Base-by-base conservation (phyloP, 163 green algal species). In the Prototheca cutis region DNA sequence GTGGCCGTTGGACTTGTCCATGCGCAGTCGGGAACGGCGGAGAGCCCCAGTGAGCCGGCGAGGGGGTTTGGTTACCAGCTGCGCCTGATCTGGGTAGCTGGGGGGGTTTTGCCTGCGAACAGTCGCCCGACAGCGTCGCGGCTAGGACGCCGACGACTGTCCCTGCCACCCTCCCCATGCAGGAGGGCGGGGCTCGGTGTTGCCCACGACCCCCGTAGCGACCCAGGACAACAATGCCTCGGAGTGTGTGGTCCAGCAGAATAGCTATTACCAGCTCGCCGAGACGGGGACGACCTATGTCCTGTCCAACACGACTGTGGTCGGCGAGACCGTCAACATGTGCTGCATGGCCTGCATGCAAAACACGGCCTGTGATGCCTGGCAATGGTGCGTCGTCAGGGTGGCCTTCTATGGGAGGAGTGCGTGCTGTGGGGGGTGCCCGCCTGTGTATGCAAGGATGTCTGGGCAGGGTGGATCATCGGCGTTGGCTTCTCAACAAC, bases 371-470 rank as follows among this genome's bases (percentile, higher is more conserved):
- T 76, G 68, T 58, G 67, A 71, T 42, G 63, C 53, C 31, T 76
- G 66, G 62, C 68, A 76, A 29, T 76, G 62, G 62, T 76, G 68
- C 33, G 62, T 15, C 10, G 19, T 8, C n/a, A 21, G n/a, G n/a
- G 8, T 53, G 45, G 7, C 13, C 45, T 13, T 21, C 6, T 21
- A 27, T 10, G 45, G 36, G 10, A 45, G 10, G 13, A 8, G 36
- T 51, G 42, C 42, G 10, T 51, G 42, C 10, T 51, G 18, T 51
- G 23, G 10, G 36, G 10, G 36, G 36, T 45, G 36, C 36, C n/a
- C n/a, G n/a, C n/a, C n/a, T n/a, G n/a, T n/a, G n/a, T n/a, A n/a
- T n/a, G n/a, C n/a, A n/a, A n/a, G n/a, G n/a, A n/a, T n/a, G n/a
- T n/a, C n/a, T n/a, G n/a, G n/a, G n/a, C n/a, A n/a, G n/a, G n/a